Evolutionary conservation across 768 basidiomycete species (phyloP).

Genomic region (Trametes elegans): DNA sequence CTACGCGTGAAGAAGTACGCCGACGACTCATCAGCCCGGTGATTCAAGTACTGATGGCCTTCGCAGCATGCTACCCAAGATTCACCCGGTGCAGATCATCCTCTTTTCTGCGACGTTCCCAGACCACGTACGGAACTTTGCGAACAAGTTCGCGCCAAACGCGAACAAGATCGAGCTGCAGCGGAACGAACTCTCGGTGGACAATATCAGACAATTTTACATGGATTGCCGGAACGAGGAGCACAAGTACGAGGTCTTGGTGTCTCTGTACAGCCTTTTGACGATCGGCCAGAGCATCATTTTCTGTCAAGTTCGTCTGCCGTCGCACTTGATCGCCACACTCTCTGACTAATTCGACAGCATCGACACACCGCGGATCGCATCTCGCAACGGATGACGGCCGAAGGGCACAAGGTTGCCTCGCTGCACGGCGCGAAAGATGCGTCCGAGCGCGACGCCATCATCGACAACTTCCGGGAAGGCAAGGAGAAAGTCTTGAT

Average conservation of each 20-base stretch:
- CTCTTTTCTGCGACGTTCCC: slow-evolving; percentile 99
- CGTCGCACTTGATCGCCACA: background rate
- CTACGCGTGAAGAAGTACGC: slow-evolving; percentile 89
- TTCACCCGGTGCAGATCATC: slow-evolving; percentile 70
- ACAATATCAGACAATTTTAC: slow-evolving; percentile 95
- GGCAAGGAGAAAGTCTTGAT: slow-evolving; percentile 97
- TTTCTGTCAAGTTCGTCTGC: slow-evolving; percentile 80
- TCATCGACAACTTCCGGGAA: slow-evolving; percentile 94
- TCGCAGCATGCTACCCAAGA: slow-evolving; percentile 59
- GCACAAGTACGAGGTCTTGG: slow-evolving; percentile 94
- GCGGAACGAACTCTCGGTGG: slow-evolving; percentile 90
- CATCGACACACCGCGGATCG: slow-evolving; percentile 90
- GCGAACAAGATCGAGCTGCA: slow-evolving; percentile 97
- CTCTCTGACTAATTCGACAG: too few species aligned
- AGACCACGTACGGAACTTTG: slow-evolving; percentile 89
- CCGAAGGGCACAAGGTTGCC: slow-evolving; percentile 94
- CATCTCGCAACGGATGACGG: slow-evolving; percentile 86
- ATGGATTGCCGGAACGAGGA: slow-evolving; percentile 93
- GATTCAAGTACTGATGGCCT: too few species aligned
- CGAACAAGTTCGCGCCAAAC: slow-evolving; percentile 86
- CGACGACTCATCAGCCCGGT: background rate
- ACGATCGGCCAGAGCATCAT: slow-evolving; percentile 99
- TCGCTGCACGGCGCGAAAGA: slow-evolving; percentile 96
- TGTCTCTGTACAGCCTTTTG: slow-evolving; percentile 83
- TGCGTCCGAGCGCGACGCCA: slow-evolving; percentile 80